A percentile compares a stretch with the other conserved stretches of the same genome.
These are phyloP conservation scores for Boletus vinaceobasis DNA, from an alignment of 768 basidiomycete species.

Conservation along the genomic window DNA sequence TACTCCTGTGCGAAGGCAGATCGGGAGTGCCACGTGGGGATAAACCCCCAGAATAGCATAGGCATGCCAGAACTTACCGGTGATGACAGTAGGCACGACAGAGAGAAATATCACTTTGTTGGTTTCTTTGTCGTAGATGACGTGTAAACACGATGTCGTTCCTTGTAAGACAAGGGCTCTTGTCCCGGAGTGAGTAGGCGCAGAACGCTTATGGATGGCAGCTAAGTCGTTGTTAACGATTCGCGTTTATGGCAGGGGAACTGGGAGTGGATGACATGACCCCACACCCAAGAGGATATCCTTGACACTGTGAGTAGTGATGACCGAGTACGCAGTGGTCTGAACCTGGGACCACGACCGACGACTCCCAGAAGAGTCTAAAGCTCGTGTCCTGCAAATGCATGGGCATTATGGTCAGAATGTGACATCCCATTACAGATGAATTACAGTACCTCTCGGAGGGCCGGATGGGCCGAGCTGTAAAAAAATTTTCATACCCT, in stretches of 20 bases:
- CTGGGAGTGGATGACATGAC: not conserved
- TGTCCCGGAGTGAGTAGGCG: slow-evolving; percentile 12
- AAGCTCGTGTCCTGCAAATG: not conserved
- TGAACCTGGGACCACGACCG: not conserved
- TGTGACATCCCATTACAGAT: not conserved
- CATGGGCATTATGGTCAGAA: not conserved
- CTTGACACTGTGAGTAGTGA: slow-evolving; percentile 8
- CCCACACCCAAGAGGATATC: slow-evolving; percentile 19
- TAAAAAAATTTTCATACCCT: no score
- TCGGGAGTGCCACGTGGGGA: slow-evolving; percentile 13
- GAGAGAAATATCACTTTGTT: not conserved
- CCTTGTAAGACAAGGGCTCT: slow-evolving; percentile 6
- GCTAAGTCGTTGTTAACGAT: slow-evolving; percentile 4
- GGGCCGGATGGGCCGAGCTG: no score
- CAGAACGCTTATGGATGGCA: slow-evolving; percentile 15
- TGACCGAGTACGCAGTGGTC: not conserved
- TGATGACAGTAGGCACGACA: not conserved
- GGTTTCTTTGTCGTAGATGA: not conserved
- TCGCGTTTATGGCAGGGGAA: not conserved
- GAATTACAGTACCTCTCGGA: not conserved
- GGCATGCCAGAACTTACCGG: not conserved
- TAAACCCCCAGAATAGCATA: slow-evolving; percentile 12
- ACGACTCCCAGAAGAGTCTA: not conserved
- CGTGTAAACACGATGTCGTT: not conserved
- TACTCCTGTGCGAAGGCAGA: slow-evolving; percentile 9